Conservation (phyloP, 768 basidiomycete genomes). For the Tricholoma hemisulphureum region DNA sequence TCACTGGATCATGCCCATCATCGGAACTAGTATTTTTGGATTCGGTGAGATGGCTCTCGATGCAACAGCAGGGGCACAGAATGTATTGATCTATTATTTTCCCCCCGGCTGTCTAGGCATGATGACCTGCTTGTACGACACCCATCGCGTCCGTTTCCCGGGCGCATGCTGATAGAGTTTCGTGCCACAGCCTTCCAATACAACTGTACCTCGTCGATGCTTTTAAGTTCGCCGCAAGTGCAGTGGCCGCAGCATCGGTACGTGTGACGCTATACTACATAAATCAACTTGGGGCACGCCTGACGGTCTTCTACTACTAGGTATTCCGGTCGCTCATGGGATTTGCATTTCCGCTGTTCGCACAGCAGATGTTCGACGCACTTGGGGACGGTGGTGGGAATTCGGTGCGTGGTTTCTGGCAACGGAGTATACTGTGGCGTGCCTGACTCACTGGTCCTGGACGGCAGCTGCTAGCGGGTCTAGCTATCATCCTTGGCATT, state of each 20-base stretch:
- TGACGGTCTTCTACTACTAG: slow-evolving; percentile 16
- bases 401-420: slow-evolving; percentile 35
- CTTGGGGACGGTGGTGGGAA: slow-evolving; percentile 71
- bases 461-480: slow-evolving; percentile 52
- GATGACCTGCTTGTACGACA: slow-evolving; percentile 61
- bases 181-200: slow-evolving; percentile 53
- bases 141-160: not conserved
- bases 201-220: slow-evolving; percentile 70
- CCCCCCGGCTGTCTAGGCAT: slow-evolving; percentile 37
- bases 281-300: not conserved
- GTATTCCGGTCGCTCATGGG: slow-evolving; percentile 48
- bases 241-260: slow-evolving; percentile 63
- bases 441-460: too few species aligned
- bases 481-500: slow-evolving; percentile 58
- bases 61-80: too few species aligned
- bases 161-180: slow-evolving; percentile 2
- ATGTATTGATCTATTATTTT: not conserved
- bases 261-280: slow-evolving; percentile 16
- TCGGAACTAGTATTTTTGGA: slow-evolving; percentile 57
- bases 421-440: not conserved
- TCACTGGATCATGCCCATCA: slow-evolving; percentile 82
- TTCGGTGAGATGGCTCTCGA: slow-evolving; percentile 36
- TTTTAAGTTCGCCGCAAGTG: slow-evolving; percentile 70
- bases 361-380: slow-evolving; percentile 56
- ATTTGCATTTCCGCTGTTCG: slow-evolving; percentile 49